Conservation (phyloP, 2,329 filamentous ascomycete genomes). For the Pseudopithomyces chartarum region DNA sequence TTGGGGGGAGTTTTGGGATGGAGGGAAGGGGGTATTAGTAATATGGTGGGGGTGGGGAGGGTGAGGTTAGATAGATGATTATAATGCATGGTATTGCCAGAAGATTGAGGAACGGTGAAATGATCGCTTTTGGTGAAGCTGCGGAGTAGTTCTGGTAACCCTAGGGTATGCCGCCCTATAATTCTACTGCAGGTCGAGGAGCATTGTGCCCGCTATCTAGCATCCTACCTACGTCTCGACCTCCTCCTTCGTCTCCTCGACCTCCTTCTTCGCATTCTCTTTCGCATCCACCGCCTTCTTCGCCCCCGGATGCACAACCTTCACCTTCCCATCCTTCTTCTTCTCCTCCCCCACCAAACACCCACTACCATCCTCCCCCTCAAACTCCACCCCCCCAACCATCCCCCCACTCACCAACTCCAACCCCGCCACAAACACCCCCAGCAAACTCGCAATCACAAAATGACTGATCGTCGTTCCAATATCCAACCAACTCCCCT, state of each 20-base stretch:
- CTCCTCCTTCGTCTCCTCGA: background rate
- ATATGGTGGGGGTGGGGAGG: background rate
- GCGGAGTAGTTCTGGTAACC: too few relatives aligned
- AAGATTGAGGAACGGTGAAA: background rate
- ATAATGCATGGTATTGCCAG: background rate
- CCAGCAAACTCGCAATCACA: slow-evolving; percentile 84
- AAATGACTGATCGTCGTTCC: slow-evolving; percentile 97
- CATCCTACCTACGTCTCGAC: background rate
- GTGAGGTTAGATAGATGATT: background rate
- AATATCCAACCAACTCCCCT: slow-evolving; percentile 97
- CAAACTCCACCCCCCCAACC: slow-evolving; percentile 77
- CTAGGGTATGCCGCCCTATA: too few relatives aligned
- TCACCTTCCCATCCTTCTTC: background rate
- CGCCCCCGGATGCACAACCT: background rate
- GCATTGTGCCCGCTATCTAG: too few relatives aligned
- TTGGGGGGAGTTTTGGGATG: background rate
- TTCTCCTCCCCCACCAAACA: background rate
- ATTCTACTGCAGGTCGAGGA: too few relatives aligned
- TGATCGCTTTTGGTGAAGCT: background rate
- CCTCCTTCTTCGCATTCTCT: background rate
- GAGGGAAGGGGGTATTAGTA: background rate
- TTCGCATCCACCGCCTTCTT: background rate
- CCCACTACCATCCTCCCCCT: slow-evolving; percentile 15
- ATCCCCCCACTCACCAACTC: slow-evolving; percentile 86
- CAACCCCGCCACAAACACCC: slow-evolving; percentile 86